phyloP scores from a whole-genome alignment of 1,284 basidiomycete species.

The Ustilago lituana region DNA sequence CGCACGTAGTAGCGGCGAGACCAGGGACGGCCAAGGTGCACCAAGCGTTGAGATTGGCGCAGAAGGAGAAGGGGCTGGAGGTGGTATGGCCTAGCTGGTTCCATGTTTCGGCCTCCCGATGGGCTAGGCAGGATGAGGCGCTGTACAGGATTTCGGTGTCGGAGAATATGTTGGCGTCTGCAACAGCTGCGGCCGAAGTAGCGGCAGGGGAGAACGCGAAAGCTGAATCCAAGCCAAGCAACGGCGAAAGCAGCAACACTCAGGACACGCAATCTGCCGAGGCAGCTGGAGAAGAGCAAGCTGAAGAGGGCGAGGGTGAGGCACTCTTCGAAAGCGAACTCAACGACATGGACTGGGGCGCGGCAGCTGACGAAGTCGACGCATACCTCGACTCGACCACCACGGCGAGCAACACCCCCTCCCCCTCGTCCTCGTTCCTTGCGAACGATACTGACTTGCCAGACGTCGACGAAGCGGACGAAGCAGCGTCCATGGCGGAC shows the following conservation, averaged over 20 bases:
- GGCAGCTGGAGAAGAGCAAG: neutral
- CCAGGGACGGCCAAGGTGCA: slow-evolving; percentile 88
- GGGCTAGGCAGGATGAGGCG: slow-evolving; percentile 78
- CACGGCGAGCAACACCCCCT: slow-evolving; percentile 39
- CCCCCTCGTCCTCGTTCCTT: slow-evolving; percentile 22
- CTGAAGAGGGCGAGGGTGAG: slow-evolving; percentile 13
- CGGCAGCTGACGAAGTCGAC: slow-evolving; percentile 85
- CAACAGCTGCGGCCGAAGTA: neutral
- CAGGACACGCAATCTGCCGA: neutral
- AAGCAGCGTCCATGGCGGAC: neutral
- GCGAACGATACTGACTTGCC: slow-evolving; percentile 37
- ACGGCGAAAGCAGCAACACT: neutral
- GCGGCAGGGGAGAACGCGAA: neutral
- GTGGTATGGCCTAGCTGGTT: slow-evolving; percentile 91
- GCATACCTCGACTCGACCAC: slow-evolving; percentile 73
- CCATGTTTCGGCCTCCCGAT: slow-evolving; percentile 81
- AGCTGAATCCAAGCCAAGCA: neutral
- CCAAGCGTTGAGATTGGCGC: slow-evolving; percentile 70
- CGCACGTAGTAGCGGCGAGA: slow-evolving; percentile 85
- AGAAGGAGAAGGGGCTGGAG: slow-evolving; percentile 72
- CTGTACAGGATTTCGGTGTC: slow-evolving; percentile 71
- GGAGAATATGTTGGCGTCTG: slow-evolving; percentile 15
- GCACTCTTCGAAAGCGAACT: slow-evolving; percentile 43
- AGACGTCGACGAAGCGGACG: slow-evolving; percentile 14
- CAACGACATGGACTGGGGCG: slow-evolving; percentile 73